Evolutionary conservation across 1,284 basidiomycete genomes (phyloP).

Genomic region (Puccinia coronata): DNA sequence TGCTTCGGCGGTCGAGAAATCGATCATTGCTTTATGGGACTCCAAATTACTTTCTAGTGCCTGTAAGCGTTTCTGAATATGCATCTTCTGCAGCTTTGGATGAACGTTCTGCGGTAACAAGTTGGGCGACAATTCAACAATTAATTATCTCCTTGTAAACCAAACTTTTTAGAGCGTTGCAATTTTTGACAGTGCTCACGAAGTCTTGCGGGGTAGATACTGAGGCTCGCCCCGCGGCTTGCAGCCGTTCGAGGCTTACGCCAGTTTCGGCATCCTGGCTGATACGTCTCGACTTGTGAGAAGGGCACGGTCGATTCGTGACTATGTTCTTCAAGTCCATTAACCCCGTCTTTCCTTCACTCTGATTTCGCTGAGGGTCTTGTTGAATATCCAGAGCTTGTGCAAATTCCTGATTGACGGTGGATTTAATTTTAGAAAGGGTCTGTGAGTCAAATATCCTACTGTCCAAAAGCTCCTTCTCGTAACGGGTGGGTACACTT

Average conservation of each 20-base stretch:
- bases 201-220: conserved; percentile 73
- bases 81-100: conserved; percentile 69
- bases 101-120: conserved; percentile 68
- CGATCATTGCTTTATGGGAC: conserved; percentile 60
- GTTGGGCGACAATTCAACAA: conserved; percentile 14
- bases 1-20: conserved; percentile 87
- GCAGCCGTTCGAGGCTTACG: conserved; percentile 64
- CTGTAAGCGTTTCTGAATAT: conserved; percentile 75
- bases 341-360: background rate
- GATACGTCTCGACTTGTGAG: background rate
- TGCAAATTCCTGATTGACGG: conserved; percentile 34
- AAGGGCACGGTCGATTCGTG: background rate
- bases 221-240: conserved; percentile 69
- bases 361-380: background rate
- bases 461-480: conserved; percentile 68
- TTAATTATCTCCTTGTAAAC: conserved; percentile 1
- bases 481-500: conserved; percentile 78
- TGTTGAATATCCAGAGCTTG: conserved; percentile 10
- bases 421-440: conserved; percentile 7
- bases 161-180: background rate
- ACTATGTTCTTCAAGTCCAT: conserved; percentile 21
- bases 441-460: conserved; percentile 27
- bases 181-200: conserved; percentile 62
- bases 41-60: conserved; percentile 63
- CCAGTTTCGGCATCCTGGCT: conserved; percentile 68